Percentiles rank a stretch among this genome's conserved stretches.
Evolutionary conservation across 164 flowering plant species (phyloP).

Genomic region (Piper betle): DNA sequence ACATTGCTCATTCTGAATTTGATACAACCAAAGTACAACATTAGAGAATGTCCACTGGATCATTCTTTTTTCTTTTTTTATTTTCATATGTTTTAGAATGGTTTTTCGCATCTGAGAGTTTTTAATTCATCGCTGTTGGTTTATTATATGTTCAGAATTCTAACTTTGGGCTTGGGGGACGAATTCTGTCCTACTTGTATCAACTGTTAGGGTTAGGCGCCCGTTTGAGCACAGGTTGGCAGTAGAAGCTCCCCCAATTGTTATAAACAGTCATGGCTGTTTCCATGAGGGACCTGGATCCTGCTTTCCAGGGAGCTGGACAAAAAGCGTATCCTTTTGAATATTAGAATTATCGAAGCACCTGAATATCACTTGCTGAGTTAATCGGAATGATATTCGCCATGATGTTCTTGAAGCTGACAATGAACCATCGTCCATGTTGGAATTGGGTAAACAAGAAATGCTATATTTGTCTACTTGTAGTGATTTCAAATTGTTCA

Average conservation of each 20-base stretch:
- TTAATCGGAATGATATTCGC: too few relatives aligned
- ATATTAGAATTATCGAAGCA: not conserved
- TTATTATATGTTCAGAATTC: not conserved
- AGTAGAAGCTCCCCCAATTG: conserved; percentile 10
- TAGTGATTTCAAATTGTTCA: too few relatives aligned
- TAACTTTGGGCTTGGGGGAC: too few relatives aligned
- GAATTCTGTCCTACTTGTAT: not conserved
- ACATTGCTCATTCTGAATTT: too few relatives aligned
- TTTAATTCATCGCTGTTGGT: not conserved
- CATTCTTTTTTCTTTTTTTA: too few relatives aligned
- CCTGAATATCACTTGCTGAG: too few relatives aligned
- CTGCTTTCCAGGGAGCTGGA: conserved; percentile 93
- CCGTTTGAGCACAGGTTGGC: conserved; percentile 7
- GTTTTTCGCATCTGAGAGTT: not conserved
- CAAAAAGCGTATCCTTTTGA: conserved; percentile 52
- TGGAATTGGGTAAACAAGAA: too few relatives aligned
- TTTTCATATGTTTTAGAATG: not conserved
- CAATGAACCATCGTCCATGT: too few relatives aligned
- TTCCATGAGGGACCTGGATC: conserved; percentile 88
- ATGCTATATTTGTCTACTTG: too few relatives aligned
- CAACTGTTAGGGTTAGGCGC: conserved; percentile 1
- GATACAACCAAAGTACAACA: not conserved
- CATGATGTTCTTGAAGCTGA: too few relatives aligned
- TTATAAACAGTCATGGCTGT: conserved; percentile 47
- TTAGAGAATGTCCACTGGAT: not conserved